Base-by-base conservation (phyloP, 768 basidiomycete genomes). In the Rhizopogon vinicolor region DNA sequence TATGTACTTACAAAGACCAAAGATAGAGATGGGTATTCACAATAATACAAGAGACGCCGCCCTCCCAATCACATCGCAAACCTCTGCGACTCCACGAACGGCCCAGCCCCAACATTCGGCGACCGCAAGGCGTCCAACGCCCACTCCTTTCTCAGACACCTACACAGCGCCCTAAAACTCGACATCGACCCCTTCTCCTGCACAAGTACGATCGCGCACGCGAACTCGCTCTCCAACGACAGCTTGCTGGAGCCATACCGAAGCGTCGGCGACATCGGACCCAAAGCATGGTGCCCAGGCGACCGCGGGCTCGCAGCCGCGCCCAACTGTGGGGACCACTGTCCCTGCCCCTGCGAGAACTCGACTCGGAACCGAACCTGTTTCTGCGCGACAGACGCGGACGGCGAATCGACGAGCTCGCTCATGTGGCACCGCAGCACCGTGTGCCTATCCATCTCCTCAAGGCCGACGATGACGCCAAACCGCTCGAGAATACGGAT, bases 131-230 rank as follows among this genome's bases (percentile, higher is more conserved):
- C 60, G 25, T 78, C 78, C 58, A 79, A 61, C 37, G 72, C 74
- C 82, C 91, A 93, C 59, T 83, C 80, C 41, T 85, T 82, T 64
- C 85, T 81, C 61, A 95, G 68, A 60, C 81, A 80, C 64, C 81
- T 81, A 76, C 87, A 91, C 10, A 93, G 76, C 5, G 78, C 74
- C 69, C 85, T 87, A 75, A 97, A 96, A 44, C 89, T 86, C 53
- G 91, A 87, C 65, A 89, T 79, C 6, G 93, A 91, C 25, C 95
- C 95, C 70, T 93, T 97, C 76, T 97, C 94, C 60, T 91, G 86
- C 22, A 90, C 80, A 62, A 98, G 73, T 53, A 85, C 84, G 58
- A 95, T 80, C 42, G 83, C 84, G 42, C 88, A 89, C 53, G 75
- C 67, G 60, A 76, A 82, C n/a, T 64, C 68, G 33, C 57, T 53